Evolutionary conservation across 2,329 filamentous ascomycete genomes (phyloP).

Genomic region (Aschersonia sp.): DNA sequence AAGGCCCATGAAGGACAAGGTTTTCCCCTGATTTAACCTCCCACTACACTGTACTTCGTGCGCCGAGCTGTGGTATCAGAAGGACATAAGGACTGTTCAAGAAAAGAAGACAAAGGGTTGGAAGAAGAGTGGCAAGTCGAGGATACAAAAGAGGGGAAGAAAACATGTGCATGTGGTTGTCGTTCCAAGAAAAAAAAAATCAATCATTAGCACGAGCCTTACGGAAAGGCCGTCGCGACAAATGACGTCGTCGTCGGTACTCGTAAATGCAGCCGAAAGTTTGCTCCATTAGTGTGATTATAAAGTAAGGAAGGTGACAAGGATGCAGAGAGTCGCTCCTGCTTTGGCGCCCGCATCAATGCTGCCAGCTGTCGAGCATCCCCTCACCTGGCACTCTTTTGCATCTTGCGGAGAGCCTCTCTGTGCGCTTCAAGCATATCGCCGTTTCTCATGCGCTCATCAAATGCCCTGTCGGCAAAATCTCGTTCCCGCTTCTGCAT

Average conservation of each 20-base stretch:
- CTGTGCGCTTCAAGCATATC: slow-evolving; percentile 64
- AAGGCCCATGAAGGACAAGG: too few relatives aligned
- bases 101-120: not conserved
- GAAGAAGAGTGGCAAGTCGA: not conserved
- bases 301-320: not conserved
- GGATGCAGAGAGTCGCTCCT: slow-evolving; percentile 1
- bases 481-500: slow-evolving; percentile 42
- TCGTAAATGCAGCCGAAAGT: not conserved
- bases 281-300: too few relatives aligned
- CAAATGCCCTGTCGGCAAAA: slow-evolving; percentile 47
- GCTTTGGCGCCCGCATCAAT: not conserved
- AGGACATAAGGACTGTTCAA: not conserved
- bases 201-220: not conserved
- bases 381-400: slow-evolving; percentile 20
- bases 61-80: not conserved
- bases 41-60: not conserved
- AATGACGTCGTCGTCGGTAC: not conserved
- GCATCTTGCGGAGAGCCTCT: slow-evolving; percentile 69
- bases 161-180: not conserved
- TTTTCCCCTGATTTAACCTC: too few relatives aligned
- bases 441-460: slow-evolving; percentile 61
- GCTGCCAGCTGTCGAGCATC: not conserved
- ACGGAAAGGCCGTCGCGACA: not conserved
- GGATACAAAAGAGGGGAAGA: not conserved
- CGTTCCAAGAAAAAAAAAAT: not conserved